Percentiles rank a stretch among this genome's conserved stretches.
phyloP scores from a whole-genome alignment of 306 rosid genomes.

The Castanea crenata region DNA sequence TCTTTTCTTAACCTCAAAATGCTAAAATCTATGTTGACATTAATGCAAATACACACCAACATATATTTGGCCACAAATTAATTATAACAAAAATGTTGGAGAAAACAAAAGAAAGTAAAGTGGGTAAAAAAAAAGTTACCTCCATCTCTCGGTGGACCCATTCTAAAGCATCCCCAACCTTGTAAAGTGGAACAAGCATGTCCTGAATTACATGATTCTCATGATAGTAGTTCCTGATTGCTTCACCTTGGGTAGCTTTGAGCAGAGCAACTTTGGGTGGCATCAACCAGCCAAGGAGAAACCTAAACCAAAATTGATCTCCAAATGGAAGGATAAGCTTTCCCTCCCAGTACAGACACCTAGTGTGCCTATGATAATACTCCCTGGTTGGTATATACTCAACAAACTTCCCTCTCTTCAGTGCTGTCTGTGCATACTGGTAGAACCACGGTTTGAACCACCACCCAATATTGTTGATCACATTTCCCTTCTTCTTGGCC shows the following conservation, averaged over 20 bases:
- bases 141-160: slow-evolving; percentile 96
- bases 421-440: slow-evolving; percentile 82
- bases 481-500: slow-evolving; percentile 92
- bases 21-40: not conserved
- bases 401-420: slow-evolving; percentile 83
- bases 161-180: slow-evolving; percentile 92
- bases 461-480: slow-evolving; percentile 85
- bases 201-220: slow-evolving; percentile 97
- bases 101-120: not conserved
- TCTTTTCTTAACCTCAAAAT: not conserved
- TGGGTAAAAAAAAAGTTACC: slow-evolving; percentile 49
- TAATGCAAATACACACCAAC: not conserved
- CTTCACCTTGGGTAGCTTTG: slow-evolving; percentile 98
- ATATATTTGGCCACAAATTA: not conserved
- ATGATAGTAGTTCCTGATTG: slow-evolving; percentile 92
- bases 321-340: slow-evolving; percentile 96
- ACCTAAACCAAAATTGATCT: slow-evolving; percentile 93
- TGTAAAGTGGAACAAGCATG: slow-evolving; percentile 89
- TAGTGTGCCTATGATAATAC: slow-evolving; percentile 94
- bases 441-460: slow-evolving; percentile 98
- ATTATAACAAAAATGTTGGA: not conserved
- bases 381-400: slow-evolving; percentile 94
- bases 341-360: slow-evolving; percentile 97
- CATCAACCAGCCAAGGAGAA: slow-evolving; percentile 92
- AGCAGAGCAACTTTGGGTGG: slow-evolving; percentile 96